phyloP scores from a whole-genome alignment of 371 early-diverging fungal genomes.

The Mortierella sp. region DNA sequence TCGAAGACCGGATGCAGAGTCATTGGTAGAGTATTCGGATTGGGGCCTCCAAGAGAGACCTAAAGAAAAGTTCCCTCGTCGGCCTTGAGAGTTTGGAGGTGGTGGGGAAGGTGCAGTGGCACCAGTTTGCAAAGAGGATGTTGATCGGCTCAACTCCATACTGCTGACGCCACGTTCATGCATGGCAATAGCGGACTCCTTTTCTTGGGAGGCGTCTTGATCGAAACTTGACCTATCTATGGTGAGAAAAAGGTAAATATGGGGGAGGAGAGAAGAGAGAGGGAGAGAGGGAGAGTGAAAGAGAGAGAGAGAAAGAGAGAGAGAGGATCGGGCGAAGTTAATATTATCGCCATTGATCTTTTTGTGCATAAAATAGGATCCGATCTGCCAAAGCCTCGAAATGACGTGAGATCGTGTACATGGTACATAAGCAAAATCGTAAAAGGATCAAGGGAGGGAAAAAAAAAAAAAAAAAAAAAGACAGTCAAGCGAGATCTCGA shows the following conservation, averaged over 20 bases:
- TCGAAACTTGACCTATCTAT: conserved; percentile 16
- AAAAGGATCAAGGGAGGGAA: neutral
- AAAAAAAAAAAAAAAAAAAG: neutral
- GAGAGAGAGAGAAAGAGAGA: neutral
- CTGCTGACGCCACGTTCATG: conserved; percentile 2
- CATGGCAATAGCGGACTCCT: neutral
- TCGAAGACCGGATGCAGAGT: conserved; percentile 12
- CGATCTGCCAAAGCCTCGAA: too few species aligned
- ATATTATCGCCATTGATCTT: neutral
- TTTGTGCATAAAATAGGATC: neutral
- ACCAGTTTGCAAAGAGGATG: neutral
- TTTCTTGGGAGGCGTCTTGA: conserved; percentile 7
- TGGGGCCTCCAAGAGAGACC: conserved; percentile 41
- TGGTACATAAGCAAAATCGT: too few species aligned
- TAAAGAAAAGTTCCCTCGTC: conserved; percentile 23
- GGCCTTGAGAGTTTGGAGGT: neutral
- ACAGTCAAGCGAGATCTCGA: neutral
- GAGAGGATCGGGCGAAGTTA: neutral
- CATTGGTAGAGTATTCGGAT: conserved; percentile 30
- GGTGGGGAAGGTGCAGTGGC: neutral
- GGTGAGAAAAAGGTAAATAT: neutral
- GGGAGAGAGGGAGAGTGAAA: neutral
- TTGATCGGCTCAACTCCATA: conserved; percentile 1
- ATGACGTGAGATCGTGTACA: too few species aligned
- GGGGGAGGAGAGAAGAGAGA: neutral